Evolutionary conservation across 1,284 basidiomycete genomes (phyloP), one percentile per base, ranked within the genome.

Genomic region (Grifola frondosa): DNA sequence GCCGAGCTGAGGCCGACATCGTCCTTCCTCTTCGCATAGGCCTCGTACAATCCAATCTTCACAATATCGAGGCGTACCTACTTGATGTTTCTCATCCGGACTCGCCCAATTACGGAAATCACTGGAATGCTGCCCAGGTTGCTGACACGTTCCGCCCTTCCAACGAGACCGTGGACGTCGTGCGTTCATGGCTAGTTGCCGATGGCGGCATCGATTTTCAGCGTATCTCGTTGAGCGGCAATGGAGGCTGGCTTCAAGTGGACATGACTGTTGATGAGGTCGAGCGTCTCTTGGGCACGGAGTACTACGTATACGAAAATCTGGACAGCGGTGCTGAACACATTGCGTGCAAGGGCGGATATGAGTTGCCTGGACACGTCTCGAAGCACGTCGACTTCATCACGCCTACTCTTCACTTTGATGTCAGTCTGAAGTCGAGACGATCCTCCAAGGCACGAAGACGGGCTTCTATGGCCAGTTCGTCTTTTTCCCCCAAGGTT

Each of bases 291-390:
- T 52, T 76, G 25, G 58, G 58, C 35, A 65, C 73, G 0, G 60
- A 73, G 40, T 76, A 75, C 49, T 56, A 68, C 44, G 59, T 70
- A 11, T 75, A 69, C 50, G 46, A 49, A 17, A 71, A 75, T 7
- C 7, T 17, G 30, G 30, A n/a, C n/a, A n/a, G n/a, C n/a, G n/a
- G n/a, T n/a, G n/a, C n/a, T n/a, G n/a, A n/a, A n/a, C n/a, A n/a
- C n/a, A n/a, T n/a, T n/a, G n/a, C n/a, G 6, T 48, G 46, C 29
- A 29, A 22, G 4, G 21, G 26, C 7, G 46, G 29, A 12, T 48
- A 48, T 29, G 37, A 48, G 28, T 19, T 48, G 5, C 46, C 46
- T 3, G 31, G 44, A 31, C 46, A 48, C 37, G 30, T 48, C 12
- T 40, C 46, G 7, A 37, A 48, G 23, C 42, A 48, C 22, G 46